Base-by-base conservation (phyloP, 129 eudicot genomes). In the Gnaphalium uliginosum region DNA sequence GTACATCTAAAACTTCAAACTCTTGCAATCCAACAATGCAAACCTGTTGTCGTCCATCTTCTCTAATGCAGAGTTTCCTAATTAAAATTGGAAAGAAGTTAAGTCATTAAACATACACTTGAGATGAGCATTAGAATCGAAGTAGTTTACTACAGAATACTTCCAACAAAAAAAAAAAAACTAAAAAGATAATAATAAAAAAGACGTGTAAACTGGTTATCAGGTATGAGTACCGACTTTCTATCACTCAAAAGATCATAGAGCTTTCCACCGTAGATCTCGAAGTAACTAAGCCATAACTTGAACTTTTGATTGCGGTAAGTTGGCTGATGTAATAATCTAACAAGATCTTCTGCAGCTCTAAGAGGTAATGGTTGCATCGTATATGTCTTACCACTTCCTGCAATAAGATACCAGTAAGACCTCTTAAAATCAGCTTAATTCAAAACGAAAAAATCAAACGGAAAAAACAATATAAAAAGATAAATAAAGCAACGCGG, bases 11-110 rank as follows among this genome's bases (percentile, higher is more conserved):
- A 69, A 92, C 94, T 92, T 92, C 98, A 83, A 92, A 92, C 81
- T 92, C 98, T 84, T 89, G 98, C 74, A 92, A 83, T 81, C 98
- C 98, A 74, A 92, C 98, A 72, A 92, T 92, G 86, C 98, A 92
- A 65, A 92, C 98, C 78, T 92, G 98, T 81, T 92, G 98, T 19
- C 94, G 86, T 23, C 96, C 98, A 84, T 92, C 98, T 86, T 92
- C 98, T 76, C 98, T 89, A 96, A 92, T 92, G 66, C 94, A 89
- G 64, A 92, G 89, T 86, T 92, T 92, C 90, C 98, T 89, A 66
- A 27, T 75, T 21, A 75, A 78, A 29, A 50, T 29, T 5, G 23
- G 37, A 23, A 7, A 43, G 66, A 57, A 46, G 11, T 73, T 23
- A 22, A 32, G 5, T n/a, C 21, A 56, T 15, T 27, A 17, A 29